A percentile compares a stretch with the other conserved stretches of the same genome.
Evolutionary conservation across 805 yeast genomes (phyloP).

Genomic region (Ogataea allantospora): DNA sequence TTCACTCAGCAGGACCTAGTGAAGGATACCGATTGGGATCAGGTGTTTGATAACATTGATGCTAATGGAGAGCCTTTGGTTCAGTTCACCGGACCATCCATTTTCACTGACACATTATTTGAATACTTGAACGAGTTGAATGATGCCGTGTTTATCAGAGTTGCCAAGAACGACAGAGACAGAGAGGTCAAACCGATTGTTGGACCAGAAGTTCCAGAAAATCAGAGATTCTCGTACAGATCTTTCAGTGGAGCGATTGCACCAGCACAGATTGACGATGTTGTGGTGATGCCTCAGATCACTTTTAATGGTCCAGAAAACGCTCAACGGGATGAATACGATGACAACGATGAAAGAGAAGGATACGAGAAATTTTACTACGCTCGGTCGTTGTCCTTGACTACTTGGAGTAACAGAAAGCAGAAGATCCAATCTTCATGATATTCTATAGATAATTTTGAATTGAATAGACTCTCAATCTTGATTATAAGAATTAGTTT

Average conservation of each 20-base stretch:
- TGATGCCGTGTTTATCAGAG: slow-evolving; percentile 29
- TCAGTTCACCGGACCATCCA: slow-evolving; percentile 36
- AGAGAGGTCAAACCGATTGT: slow-evolving; percentile 24
- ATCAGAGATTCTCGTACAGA: slow-evolving; percentile 29
- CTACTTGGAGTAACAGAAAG: slow-evolving; percentile 27
- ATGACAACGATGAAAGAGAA: slow-evolving; percentile 29
- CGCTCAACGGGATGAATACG: slow-evolving; percentile 27
- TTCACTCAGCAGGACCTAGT: slow-evolving; percentile 27
- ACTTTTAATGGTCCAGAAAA: slow-evolving; percentile 29
- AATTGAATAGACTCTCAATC: neutral
- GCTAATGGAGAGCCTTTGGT: slow-evolving; percentile 35
- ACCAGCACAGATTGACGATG: slow-evolving; percentile 34
- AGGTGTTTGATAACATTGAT: slow-evolving; percentile 30
- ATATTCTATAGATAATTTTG: slow-evolving; percentile 2
- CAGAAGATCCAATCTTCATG: slow-evolving; percentile 20
- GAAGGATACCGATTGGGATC: slow-evolving; percentile 29
- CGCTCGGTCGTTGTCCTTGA: slow-evolving; percentile 31
- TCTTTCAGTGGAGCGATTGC: slow-evolving; percentile 32
- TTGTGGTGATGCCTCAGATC: slow-evolving; percentile 32
- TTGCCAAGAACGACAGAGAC: slow-evolving; percentile 33
- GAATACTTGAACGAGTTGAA: slow-evolving; percentile 30
- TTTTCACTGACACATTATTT: slow-evolving; percentile 35
- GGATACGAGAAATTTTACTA: slow-evolving; percentile 30
- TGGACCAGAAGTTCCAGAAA: slow-evolving; percentile 31
- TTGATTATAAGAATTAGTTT: neutral